Percentiles rank a stretch among this genome's conserved stretches.
phyloP scores from a whole-genome alignment of 2,329 filamentous ascomycete genomes.

The Fusarium penzigii region DNA sequence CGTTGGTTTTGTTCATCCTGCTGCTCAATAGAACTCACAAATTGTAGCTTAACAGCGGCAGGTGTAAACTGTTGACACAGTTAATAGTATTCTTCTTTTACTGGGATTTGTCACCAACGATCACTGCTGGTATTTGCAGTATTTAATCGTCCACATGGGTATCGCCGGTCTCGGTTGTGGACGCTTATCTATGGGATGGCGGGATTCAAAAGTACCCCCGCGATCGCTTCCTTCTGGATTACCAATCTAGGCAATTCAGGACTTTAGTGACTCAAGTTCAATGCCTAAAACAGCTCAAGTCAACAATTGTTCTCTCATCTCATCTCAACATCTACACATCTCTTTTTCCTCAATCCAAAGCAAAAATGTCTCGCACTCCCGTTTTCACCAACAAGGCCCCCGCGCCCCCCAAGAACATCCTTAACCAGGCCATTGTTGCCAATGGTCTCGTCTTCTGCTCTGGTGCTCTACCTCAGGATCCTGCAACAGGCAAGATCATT shows the following conservation, averaged over 20 bases:
- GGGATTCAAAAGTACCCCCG: too few species aligned
- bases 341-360: background rate
- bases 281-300: too few species aligned
- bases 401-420: constrained; percentile 15
- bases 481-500: constrained; percentile 55
- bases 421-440: constrained; percentile 44
- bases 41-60: background rate
- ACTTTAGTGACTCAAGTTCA: too few species aligned
- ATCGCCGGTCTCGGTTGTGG: too few species aligned
- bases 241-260: too few species aligned
- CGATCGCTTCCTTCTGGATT: too few species aligned
- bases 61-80: background rate
- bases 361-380: constrained; percentile 22
- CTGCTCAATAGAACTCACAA: background rate
- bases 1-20: constrained; percentile 17
- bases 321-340: background rate
- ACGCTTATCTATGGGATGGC: too few species aligned
- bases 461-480: constrained; percentile 67
- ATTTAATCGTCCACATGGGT: too few species aligned
- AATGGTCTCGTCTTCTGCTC: constrained; percentile 69
- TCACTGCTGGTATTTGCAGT: too few species aligned
- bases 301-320: too few species aligned
- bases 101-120: too few species aligned
- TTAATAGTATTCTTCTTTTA: background rate
- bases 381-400: constrained; percentile 29